Conservation (phyloP, 176 grass and related monocot genomes). For the Cenchrus americanus region DNA sequence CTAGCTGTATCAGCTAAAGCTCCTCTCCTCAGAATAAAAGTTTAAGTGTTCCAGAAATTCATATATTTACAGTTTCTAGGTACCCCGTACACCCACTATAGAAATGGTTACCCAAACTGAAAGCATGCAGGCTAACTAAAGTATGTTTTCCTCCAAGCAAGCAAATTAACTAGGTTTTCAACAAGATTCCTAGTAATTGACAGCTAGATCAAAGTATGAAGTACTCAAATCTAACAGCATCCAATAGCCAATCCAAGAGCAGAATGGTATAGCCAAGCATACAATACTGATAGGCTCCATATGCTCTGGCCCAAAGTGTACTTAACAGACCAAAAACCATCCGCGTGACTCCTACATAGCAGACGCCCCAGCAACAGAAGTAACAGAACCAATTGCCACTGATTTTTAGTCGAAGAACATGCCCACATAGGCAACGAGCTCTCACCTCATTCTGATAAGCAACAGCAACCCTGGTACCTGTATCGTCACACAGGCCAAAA, state of each 20-base stretch:
- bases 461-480: conserved; percentile 82
- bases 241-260: background rate
- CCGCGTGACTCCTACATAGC: background rate
- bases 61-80: background rate
- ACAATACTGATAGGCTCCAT: conserved; percentile 7
- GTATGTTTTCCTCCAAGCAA: background rate
- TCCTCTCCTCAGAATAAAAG: background rate
- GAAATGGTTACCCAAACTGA: conserved; percentile 8
- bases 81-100: background rate
- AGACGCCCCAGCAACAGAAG: background rate
- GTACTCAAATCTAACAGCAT: conserved; percentile 4
- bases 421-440: conserved; percentile 14
- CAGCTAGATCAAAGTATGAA: background rate
- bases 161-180: background rate
- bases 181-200: background rate
- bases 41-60: background rate
- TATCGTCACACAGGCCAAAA: conserved; percentile 38
- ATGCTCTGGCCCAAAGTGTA: background rate
- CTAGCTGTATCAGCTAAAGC: background rate
- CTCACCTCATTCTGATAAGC: conserved; percentile 94
- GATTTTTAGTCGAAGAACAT: conserved; percentile 9
- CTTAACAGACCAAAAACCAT: background rate
- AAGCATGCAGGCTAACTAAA: background rate
- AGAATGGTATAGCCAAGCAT: background rate
- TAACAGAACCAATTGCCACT: background rate